Conservation (phyloP, 1,284 basidiomycete genomes). For the Ceratobasidium sp. region DNA sequence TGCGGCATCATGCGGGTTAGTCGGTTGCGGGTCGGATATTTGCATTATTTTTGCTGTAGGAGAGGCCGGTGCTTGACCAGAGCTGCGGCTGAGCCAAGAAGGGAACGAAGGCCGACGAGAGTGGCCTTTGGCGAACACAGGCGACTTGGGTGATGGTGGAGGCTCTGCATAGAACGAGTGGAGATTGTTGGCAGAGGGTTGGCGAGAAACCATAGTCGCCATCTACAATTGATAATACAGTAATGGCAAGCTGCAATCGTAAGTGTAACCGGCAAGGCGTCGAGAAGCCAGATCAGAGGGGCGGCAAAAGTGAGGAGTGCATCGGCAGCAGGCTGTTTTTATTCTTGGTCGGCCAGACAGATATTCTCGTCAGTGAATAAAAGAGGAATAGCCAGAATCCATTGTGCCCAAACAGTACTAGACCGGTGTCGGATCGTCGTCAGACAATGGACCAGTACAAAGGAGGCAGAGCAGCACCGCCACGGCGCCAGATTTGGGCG, state of each 20-base stretch:
- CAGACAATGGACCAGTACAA: slow-evolving; percentile 36
- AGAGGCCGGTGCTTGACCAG: slow-evolving; percentile 47
- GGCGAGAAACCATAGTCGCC: slow-evolving; percentile 29
- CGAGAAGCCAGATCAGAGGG: not conserved
- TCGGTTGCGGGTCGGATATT: slow-evolving; percentile 67
- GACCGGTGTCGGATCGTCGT: slow-evolving; percentile 35
- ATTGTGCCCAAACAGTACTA: slow-evolving; percentile 40
- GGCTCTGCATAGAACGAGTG: not conserved
- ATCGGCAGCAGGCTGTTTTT: slow-evolving; percentile 1
- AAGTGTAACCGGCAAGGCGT: not conserved
- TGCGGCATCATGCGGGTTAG: slow-evolving; percentile 48
- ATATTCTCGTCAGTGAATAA: not conserved
- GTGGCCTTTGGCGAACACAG: slow-evolving; percentile 11
- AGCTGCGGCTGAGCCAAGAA: slow-evolving; percentile 50
- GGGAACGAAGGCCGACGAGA: slow-evolving; percentile 42
- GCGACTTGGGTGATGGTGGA: slow-evolving; percentile 35
- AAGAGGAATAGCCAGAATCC: slow-evolving; percentile 33
- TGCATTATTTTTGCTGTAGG: slow-evolving; percentile 58
- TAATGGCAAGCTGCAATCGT: too few species aligned
- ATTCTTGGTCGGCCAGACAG: slow-evolving; percentile 5
- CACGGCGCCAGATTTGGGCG: not conserved
- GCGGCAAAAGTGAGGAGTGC: slow-evolving; percentile 2
- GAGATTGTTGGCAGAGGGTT: slow-evolving; percentile 21
- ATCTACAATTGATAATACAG: not conserved
- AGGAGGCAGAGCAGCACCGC: not conserved